A percentile compares a stretch with the other conserved stretches of the same genome.
Conservation (phyloP, 192 early-diverging fungal species). For the Coemansia furcata region DNA sequence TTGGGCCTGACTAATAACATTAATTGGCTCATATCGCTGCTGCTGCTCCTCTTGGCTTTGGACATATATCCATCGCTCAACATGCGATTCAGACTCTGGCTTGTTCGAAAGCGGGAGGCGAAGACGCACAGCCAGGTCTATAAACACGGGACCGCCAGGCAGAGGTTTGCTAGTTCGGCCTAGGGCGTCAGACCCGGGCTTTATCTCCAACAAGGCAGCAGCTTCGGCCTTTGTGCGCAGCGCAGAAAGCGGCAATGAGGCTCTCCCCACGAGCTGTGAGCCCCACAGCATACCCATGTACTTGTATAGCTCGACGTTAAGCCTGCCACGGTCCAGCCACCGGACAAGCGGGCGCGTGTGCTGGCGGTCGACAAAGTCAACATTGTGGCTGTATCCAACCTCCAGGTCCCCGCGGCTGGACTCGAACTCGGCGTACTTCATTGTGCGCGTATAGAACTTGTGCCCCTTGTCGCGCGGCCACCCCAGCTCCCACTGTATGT, state of each 20-base stretch:
- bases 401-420: conserved; percentile 18
- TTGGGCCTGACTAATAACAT: background rate
- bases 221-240: conserved; percentile 38
- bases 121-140: conserved; percentile 38
- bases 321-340: conserved; percentile 43
- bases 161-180: conserved; percentile 24
- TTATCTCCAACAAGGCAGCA: conserved; percentile 26
- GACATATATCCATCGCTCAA: conserved; percentile 44
- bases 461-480: conserved; percentile 40
- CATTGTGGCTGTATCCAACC: conserved; percentile 18
- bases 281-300: conserved; percentile 49
- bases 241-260: conserved; percentile 34
- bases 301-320: conserved; percentile 44
- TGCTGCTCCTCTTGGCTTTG: conserved; percentile 1
- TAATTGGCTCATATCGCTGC: background rate
- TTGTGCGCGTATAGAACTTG: conserved; percentile 39
- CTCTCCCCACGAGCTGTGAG: conserved; percentile 45
- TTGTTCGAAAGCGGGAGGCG: conserved; percentile 39
- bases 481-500: conserved; percentile 40
- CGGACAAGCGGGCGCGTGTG: conserved; percentile 32
- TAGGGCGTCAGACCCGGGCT: conserved; percentile 15
- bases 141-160: conserved; percentile 36
- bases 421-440: conserved; percentile 40
- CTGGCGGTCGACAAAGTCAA: conserved; percentile 40
- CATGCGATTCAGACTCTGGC: conserved; percentile 18